Percentiles rank a stretch among this genome's conserved stretches.
Conservation (phyloP, 1,139 yeast species). For the Chernovozyma sophiae-reginae region DNA sequence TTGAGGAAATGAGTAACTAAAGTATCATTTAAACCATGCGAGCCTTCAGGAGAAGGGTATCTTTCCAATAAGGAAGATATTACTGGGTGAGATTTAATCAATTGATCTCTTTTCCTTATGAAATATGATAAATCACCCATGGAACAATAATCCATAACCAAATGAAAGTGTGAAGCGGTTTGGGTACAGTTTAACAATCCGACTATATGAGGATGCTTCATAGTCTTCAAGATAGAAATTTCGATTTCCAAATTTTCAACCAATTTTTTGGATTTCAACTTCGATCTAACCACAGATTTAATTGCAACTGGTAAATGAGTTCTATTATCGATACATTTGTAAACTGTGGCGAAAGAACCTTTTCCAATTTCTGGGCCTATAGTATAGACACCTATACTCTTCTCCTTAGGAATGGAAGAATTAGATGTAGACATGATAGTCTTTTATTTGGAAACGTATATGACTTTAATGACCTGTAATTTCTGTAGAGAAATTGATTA, state of each 20-base stretch:
- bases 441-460: no score
- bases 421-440: not conserved
- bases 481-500: no score
- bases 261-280: slow-evolving; percentile 78
- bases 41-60: slow-evolving; percentile 77
- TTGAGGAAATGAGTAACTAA: slow-evolving; percentile 80
- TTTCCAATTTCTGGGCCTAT: slow-evolving; percentile 48
- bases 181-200: slow-evolving; percentile 78
- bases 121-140: slow-evolving; percentile 89
- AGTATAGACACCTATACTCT: slow-evolving; percentile 30
- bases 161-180: slow-evolving; percentile 74
- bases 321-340: slow-evolving; percentile 38
- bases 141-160: slow-evolving; percentile 96
- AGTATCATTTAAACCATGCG: slow-evolving; percentile 75
- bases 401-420: not conserved
- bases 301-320: slow-evolving; percentile 71
- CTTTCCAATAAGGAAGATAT: slow-evolving; percentile 70
- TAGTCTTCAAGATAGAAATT: slow-evolving; percentile 75
- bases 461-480: no score
- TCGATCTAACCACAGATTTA: slow-evolving; percentile 80
- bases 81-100: slow-evolving; percentile 73
- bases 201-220: slow-evolving; percentile 92
- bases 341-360: slow-evolving; percentile 49
- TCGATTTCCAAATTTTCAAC: slow-evolving; percentile 89
- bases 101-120: slow-evolving; percentile 70